A percentile compares a stretch with the other conserved stretches of the same genome.
These are phyloP conservation scores for Vigna radiata DNA, from an alignment of 306 rosid genomes.

Conservation along the genomic window DNA sequence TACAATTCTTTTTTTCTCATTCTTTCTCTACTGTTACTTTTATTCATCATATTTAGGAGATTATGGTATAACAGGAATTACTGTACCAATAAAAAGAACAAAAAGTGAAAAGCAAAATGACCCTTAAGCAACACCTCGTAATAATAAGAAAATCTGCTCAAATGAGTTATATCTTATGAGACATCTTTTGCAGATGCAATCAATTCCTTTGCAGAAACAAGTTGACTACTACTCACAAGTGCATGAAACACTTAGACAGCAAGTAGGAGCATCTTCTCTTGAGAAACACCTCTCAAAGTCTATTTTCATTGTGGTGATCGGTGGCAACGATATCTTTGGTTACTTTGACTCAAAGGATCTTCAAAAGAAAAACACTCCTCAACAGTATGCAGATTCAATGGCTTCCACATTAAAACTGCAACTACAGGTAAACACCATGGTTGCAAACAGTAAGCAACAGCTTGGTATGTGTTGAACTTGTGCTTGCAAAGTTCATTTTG, in stretches of 20 bases:
- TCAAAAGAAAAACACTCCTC: slow-evolving; percentile 50
- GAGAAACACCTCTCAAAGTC: slow-evolving; percentile 63
- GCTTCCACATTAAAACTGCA: slow-evolving; percentile 54
- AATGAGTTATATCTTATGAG: slow-evolving; percentile 35
- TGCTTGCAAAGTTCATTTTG: background rate
- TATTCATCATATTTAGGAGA: background rate
- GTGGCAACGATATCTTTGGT: slow-evolving; percentile 78
- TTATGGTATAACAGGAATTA: too few species aligned
- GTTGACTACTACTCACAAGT: slow-evolving; percentile 58
- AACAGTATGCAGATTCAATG: slow-evolving; percentile 63
- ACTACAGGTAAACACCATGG: slow-evolving; percentile 54
- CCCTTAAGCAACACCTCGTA: background rate
- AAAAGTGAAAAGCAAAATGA: background rate
- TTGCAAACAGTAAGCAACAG: background rate
- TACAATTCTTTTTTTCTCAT: background rate
- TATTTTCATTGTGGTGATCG: slow-evolving; percentile 65
- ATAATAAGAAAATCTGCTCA: background rate
- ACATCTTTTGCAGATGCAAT: slow-evolving; percentile 44
- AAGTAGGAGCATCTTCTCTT: slow-evolving; percentile 49
- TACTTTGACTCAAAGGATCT: slow-evolving; percentile 55
- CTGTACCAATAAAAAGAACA: too few species aligned
- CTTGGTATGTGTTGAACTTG: background rate
- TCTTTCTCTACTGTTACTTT: background rate
- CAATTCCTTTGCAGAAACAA: slow-evolving; percentile 60
- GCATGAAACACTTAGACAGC: slow-evolving; percentile 41